Evolutionary conservation across 23 red algal species (phyloP).

Genomic region (Gracilariopsis chorda): DNA sequence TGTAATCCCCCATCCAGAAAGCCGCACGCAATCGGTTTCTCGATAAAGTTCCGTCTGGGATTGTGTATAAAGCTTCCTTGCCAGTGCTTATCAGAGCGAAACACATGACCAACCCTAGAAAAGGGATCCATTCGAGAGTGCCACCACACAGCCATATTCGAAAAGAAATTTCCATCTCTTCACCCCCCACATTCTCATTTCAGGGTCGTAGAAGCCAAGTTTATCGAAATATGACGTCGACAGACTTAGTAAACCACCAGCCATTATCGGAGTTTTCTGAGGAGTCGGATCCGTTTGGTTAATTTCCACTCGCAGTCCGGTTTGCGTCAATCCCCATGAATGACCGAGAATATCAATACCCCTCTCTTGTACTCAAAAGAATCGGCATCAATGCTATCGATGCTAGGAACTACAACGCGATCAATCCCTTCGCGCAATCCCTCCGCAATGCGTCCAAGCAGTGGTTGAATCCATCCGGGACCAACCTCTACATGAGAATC

Average conservation of each 20-base stretch:
- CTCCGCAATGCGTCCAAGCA: conserved; percentile 57
- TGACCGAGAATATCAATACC: conserved; percentile 63
- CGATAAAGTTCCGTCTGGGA: conserved; percentile 34
- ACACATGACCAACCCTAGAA: conserved; percentile 32
- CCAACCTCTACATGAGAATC: conserved; percentile 56
- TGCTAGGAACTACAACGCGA: conserved; percentile 49
- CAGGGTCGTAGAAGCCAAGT: conserved; percentile 60
- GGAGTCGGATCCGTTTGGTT: background rate
- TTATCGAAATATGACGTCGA: conserved; percentile 44
- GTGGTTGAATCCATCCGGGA: conserved; percentile 44
- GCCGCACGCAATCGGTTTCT: conserved; percentile 36
- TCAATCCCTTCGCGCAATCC: conserved; percentile 32
- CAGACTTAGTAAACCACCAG: conserved; percentile 42
- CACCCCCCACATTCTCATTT: conserved; percentile 64
- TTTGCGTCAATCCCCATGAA: conserved; percentile 51
- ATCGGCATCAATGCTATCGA: conserved; percentile 63
- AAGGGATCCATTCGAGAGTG: conserved; percentile 49
- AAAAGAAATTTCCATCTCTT: conserved; percentile 67
- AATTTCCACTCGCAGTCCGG: background rate
- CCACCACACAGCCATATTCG: conserved; percentile 66
- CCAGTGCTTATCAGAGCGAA: conserved; percentile 36
- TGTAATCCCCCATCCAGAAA: conserved; percentile 62
- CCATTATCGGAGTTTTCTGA: conserved; percentile 43
- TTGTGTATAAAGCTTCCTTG: conserved; percentile 52
- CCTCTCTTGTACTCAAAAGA: conserved; percentile 40